Percentiles rank a stretch among this genome's conserved stretches.
Conservation (phyloP, 805 yeast genomes). For the Komagataella phaffii region DNA sequence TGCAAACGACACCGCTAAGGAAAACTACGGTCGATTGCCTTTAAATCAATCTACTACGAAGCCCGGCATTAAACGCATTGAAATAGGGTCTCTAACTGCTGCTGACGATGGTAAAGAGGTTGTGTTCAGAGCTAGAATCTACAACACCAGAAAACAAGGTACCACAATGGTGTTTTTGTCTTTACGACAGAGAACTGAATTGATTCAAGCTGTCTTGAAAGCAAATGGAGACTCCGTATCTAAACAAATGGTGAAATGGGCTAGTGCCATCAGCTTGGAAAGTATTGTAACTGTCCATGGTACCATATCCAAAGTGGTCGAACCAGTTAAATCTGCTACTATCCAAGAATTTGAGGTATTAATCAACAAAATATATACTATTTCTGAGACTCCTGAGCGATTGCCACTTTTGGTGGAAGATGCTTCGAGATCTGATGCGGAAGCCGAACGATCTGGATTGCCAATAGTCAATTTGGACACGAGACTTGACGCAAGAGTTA, state of each 20-base stretch:
- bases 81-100: constrained; percentile 41
- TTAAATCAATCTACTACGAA: constrained; percentile 62
- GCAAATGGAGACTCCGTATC: constrained; percentile 61
- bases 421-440: constrained; percentile 89
- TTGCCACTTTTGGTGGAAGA: constrained; percentile 93
- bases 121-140: constrained; percentile 86
- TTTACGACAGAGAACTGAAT: constrained; percentile 77
- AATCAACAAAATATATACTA: constrained; percentile 57
- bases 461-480: constrained; percentile 96
- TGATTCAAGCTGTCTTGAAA: constrained; percentile 77
- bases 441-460: constrained; percentile 81
- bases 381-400: constrained; percentile 83
- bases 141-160: constrained; percentile 89
- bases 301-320: constrained; percentile 68
- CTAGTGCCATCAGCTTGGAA: constrained; percentile 73
- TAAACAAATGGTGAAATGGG: constrained; percentile 96
- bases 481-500: constrained; percentile 86
- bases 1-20: constrained; percentile 79
- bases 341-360: constrained; percentile 83
- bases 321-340: constrained; percentile 80
- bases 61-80: constrained; percentile 51
- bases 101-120: constrained; percentile 65
- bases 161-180: constrained; percentile 87
- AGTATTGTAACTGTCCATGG: constrained; percentile 89
- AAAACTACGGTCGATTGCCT: constrained; percentile 81